Evolutionary conservation across 805 yeast genomes (phyloP), one percentile per base, ranked within the genome.

Genomic region (Kodamaea restingae): DNA sequence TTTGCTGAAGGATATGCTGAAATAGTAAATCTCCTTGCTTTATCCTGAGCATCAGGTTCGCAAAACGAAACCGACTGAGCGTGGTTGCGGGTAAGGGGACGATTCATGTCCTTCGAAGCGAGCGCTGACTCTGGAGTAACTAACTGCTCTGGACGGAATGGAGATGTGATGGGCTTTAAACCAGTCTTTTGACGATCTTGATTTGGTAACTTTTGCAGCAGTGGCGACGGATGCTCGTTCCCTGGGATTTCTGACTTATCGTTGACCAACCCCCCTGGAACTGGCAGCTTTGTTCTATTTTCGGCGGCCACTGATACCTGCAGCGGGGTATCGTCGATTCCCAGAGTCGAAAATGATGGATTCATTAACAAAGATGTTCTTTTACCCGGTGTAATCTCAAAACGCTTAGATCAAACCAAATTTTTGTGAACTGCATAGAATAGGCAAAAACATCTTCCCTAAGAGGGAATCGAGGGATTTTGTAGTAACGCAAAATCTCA

Each of bases 111-210:
- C 28, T 25, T 9, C 11, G 20, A 14, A 18, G 32, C 15, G 4
- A 30, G 15, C n/a, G 21, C 32, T 7, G 32, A 15, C 4, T 30
- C 32, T 7, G 32, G 15, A 3, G 32, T 7, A 10, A 30, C 32
- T 10, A 18, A 6, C 32, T 30, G 20, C 12, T 30, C 32, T 4
- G 32, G 14, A n/a, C 21, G 32, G 20, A 18, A 7, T 6, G 32
- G 32, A 6, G 32, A 30, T 3, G 32, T 30, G n/a, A 30, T 17
- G 21, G 32, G 32, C 32, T 30, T 57, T 14, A 81, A 51, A 3
- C 77, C 85, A 7, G 54, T 54, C 10, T 73, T 77, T 35, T 70
- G 61, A 2, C 40, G 41, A 28, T 60, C 58, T 15, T 76, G 40
- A 17, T 43, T 48, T 25, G 40, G 42, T 18, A 12, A 17, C 10